Percentiles rank a stretch among this genome's conserved stretches.
These are phyloP conservation scores for Dendrocalamus latiflorus DNA, from an alignment of 202 grass and related monocot genomes.

Conservation along the genomic window DNA sequence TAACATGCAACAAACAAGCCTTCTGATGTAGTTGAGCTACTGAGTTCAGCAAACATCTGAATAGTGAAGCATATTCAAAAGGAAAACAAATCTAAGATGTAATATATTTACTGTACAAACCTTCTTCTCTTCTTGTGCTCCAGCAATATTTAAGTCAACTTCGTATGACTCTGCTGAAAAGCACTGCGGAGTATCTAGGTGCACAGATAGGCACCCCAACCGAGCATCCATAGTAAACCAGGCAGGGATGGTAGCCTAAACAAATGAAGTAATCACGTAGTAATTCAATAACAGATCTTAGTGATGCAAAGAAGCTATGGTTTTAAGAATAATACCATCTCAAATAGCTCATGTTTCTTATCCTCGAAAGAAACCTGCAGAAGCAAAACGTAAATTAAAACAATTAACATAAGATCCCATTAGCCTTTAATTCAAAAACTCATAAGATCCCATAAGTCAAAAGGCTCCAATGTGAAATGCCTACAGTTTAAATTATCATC, in stretches of 20 bases:
- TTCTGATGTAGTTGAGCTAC: no score
- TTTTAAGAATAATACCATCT: constrained; percentile 64
- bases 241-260: constrained; percentile 86
- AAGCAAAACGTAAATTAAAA: constrained; percentile 23
- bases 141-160: constrained; percentile 68
- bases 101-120: no score
- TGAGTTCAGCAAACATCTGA: no score
- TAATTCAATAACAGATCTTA: background rate
- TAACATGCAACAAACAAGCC: background rate
- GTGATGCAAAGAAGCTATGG: background rate
- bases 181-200: constrained; percentile 89
- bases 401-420: background rate
- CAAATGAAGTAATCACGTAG: constrained; percentile 5
- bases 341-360: constrained; percentile 96
- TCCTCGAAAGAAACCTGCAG: constrained; percentile 88
- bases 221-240: constrained; percentile 93
- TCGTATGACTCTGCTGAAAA: constrained; percentile 97
- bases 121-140: constrained; percentile 58
- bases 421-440: no score
- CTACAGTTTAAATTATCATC: background rate
- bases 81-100: no score
- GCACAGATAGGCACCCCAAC: constrained; percentile 68
- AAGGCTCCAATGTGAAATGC: background rate
- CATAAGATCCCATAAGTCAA: constrained; percentile 8
- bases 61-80: background rate